phyloP scores from a whole-genome alignment of 2,329 filamentous ascomycete genomes.

The Bipolaris sorokiniana region DNA sequence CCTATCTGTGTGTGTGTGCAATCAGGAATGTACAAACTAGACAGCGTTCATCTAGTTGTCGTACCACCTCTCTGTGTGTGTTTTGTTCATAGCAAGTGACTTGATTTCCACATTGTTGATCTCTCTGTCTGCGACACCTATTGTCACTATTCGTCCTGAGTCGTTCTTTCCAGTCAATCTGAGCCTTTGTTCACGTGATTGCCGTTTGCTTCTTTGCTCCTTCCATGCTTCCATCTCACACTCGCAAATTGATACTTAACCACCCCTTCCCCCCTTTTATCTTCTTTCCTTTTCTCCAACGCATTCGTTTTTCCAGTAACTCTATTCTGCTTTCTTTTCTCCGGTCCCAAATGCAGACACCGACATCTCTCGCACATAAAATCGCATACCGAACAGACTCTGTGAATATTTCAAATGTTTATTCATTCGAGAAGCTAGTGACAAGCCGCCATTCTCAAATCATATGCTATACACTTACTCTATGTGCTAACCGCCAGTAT shows the following conservation, averaged over 20 bases:
- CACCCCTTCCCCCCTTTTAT: too few relatives aligned
- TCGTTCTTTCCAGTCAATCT: not conserved
- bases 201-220: not conserved
- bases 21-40: not conserved
- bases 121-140: too few relatives aligned
- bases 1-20: not conserved
- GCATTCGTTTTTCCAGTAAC: too few relatives aligned
- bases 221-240: not conserved
- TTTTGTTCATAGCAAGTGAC: conserved; percentile 1
- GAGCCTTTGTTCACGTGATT: too few relatives aligned
- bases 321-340: too few relatives aligned
- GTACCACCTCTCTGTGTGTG: not conserved
- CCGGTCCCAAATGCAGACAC: too few relatives aligned
- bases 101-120: not conserved
- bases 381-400: not conserved
- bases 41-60: not conserved
- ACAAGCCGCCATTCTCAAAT: not conserved
- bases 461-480: conserved; percentile 16
- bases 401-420: too few relatives aligned
- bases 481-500: not conserved
- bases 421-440: not conserved
- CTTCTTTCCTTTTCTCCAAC: too few relatives aligned
- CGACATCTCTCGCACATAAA: not conserved
- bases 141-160: not conserved
- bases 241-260: not conserved